These are phyloP conservation scores for Ustilago esculenta DNA, from an alignment of 1,284 basidiomycete species.

Conservation along the genomic window DNA sequence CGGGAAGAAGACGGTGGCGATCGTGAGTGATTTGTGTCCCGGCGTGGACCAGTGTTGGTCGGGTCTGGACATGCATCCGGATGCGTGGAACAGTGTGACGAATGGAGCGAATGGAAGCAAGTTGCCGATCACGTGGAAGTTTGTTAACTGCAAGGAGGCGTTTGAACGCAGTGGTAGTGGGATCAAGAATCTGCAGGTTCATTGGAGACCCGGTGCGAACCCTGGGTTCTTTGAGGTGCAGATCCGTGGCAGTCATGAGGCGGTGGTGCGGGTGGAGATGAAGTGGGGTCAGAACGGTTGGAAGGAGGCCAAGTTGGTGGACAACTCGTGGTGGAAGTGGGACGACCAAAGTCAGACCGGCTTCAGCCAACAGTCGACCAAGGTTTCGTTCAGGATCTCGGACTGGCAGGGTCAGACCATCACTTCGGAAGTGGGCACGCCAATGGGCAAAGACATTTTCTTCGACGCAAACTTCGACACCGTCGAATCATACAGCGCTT, in stretches of 20 bases:
- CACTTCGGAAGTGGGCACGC: constrained; percentile 20
- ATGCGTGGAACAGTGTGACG: constrained; percentile 43
- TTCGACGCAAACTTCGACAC: constrained; percentile 39
- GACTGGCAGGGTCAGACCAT: constrained; percentile 48
- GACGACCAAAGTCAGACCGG: neutral
- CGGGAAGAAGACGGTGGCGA: constrained; percentile 28
- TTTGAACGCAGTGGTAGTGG: constrained; percentile 24
- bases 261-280: constrained; percentile 39
- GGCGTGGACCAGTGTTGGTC: constrained; percentile 38
- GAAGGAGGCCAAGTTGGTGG: constrained; percentile 13
- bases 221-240: constrained; percentile 41
- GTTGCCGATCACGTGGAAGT: constrained; percentile 38
- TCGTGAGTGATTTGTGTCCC: constrained; percentile 45
- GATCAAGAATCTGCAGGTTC: constrained; percentile 18
- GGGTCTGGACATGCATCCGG: constrained; percentile 47
- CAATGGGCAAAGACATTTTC: constrained; percentile 20
- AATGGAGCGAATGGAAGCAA: constrained; percentile 17
- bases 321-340: constrained; percentile 34
- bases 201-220: constrained; percentile 29
- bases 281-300: constrained; percentile 3
- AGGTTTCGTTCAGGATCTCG: constrained; percentile 39
- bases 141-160: constrained; percentile 37
- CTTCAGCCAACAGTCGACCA: too few relatives aligned
- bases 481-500: neutral
- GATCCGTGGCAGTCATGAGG: constrained; percentile 28